Conservation (phyloP, 345 rosid genomes). For the Arabis hirsuta region DNA sequence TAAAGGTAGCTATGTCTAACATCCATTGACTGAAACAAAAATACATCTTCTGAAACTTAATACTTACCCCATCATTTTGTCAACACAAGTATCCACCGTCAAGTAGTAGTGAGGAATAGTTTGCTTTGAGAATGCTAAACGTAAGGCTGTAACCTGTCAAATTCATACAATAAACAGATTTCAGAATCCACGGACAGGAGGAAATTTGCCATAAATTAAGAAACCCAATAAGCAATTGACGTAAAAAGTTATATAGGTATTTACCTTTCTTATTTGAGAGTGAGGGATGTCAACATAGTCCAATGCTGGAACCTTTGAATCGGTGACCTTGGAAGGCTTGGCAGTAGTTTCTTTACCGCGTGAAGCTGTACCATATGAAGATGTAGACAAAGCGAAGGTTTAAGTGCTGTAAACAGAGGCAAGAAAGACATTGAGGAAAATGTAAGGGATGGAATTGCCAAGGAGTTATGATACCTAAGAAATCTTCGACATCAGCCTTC, state of each 20-base stretch:
- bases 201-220: too few species aligned
- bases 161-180: constrained; percentile 23
- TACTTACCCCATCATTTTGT: constrained; percentile 78
- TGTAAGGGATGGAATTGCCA: constrained; percentile 8
- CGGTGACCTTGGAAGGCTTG: constrained; percentile 51
- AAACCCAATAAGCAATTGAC: background rate
- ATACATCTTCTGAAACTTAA: constrained; percentile 20
- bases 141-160: constrained; percentile 82
- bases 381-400: constrained; percentile 24
- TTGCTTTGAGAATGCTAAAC: constrained; percentile 84
- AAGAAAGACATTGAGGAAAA: background rate
- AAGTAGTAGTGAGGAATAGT: constrained; percentile 93
- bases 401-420: constrained; percentile 10
- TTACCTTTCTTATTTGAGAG: constrained; percentile 87
- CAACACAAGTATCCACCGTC: constrained; percentile 88
- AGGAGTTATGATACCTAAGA: constrained; percentile 62
- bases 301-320: constrained; percentile 49
- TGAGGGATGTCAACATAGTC: constrained; percentile 87
- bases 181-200: background rate
- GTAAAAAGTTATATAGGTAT: constrained; percentile 14
- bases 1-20: constrained; percentile 34
- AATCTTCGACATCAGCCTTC: constrained; percentile 94
- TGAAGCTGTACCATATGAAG: constrained; percentile 59
- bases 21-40: constrained; percentile 11
- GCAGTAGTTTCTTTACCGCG: constrained; percentile 65